Base-by-base conservation (phyloP, 495 filamentous ascomycete genomes). In the Hypoxylon cercidicola region DNA sequence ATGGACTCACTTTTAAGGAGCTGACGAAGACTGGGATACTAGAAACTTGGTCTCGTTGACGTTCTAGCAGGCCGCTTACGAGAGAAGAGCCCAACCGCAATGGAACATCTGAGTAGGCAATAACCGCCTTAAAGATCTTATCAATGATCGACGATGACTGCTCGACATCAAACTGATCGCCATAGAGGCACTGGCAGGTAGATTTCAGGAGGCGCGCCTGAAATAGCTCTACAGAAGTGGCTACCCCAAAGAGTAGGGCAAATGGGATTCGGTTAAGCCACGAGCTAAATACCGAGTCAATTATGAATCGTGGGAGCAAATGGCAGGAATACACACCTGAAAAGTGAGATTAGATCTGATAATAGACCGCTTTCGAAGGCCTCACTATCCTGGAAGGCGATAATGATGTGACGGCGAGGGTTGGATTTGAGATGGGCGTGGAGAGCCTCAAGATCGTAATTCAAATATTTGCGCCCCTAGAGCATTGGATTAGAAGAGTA, bases 211-310 rank as follows among this genome's bases (percentile, higher is more conserved):
- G 82, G 47, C 93, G 88, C 47, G 89, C 86, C 71, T 96, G 90
- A 68, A 98, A 96, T 11, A 94, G 81, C 55, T 96, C 93, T 11
- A 95, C 84, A 1, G 94, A 96, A 0, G 96, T 98, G 7, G 92
- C 93, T 41, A 99, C 86, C 18, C 93, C 93, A 62, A 99, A 91
- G 12, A 98, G 77, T 3, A 96, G 78, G 1, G 92, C 87, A 62
- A 98, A 93, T 8, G 91, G 93, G 67, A 97, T 93, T n/a, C 94
- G 89, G 74, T 93, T 87, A 43, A 86, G 77, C 90, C 95, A 97
- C 9, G 90, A 92, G 64, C 92, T 94, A 61, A 9, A 8, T 15
- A 10, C 43, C 16, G 10, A 3, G 54, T 75, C 20, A 73, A 64
- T 28, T 18, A 23, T 51, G n/a, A 43, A 43, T 21, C 3, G 21